These are phyloP conservation scores for Thinopyrum elongatum DNA, from an alignment of 176 grass and related monocot species.

Conservation along the genomic window DNA sequence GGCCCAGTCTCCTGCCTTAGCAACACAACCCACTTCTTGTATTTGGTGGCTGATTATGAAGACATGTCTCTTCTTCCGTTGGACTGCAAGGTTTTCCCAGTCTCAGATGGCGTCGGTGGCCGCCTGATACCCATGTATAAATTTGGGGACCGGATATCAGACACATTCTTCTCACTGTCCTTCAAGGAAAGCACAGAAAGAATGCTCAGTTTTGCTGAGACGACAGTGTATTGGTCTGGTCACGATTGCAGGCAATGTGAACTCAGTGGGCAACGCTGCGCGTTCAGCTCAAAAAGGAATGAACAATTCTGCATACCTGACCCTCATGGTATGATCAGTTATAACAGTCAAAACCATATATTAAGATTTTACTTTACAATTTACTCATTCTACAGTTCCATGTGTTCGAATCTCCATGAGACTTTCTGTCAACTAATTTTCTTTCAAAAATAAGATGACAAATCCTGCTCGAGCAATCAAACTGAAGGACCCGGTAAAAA, in stretches of 20 bases:
- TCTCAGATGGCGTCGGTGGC: background rate
- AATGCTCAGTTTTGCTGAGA: too few relatives aligned
- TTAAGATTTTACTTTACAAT: background rate
- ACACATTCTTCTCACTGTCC: background rate
- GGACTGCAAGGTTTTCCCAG: background rate
- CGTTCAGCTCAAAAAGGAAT: slow-evolving; percentile 14
- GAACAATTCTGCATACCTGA: slow-evolving; percentile 28
- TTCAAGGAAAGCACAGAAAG: too few relatives aligned
- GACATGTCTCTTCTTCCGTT: background rate
- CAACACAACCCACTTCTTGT: background rate
- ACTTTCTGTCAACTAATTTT: background rate
- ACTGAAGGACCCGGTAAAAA: too few relatives aligned
- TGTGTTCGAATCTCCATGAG: background rate
- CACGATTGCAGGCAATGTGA: background rate
- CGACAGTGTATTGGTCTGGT: too few relatives aligned
- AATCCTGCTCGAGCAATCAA: background rate
- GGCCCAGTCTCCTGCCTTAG: background rate
- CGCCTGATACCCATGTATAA: background rate
- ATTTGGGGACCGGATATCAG: accelerated
- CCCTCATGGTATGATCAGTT: background rate
- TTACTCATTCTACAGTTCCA: background rate
- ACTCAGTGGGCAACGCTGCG: background rate
- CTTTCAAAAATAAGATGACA: background rate
- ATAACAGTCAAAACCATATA: background rate
- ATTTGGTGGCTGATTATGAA: background rate